A percentile compares a stretch with the other conserved stretches of the same genome.
These are phyloP conservation scores for Coemansia sp. DNA, from an alignment of 192 early-diverging fungal species.

Conservation along the genomic window DNA sequence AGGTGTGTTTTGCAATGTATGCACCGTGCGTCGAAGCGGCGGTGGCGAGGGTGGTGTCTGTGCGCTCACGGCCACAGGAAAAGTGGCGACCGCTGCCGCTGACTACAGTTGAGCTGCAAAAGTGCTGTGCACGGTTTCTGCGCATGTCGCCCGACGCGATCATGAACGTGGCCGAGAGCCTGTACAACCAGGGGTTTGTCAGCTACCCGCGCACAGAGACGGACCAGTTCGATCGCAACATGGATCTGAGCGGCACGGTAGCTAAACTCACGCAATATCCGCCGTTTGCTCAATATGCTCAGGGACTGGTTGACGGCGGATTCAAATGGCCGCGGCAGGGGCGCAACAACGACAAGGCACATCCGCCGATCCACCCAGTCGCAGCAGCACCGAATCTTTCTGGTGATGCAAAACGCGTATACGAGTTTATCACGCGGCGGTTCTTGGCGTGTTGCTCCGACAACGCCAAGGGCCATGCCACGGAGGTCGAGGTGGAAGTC, in stretches of 20 bases:
- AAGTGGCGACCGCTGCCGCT: slow-evolving; percentile 92
- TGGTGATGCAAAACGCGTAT: slow-evolving; percentile 69
- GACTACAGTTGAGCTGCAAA: slow-evolving; percentile 93
- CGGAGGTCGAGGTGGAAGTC: slow-evolving; percentile 65
- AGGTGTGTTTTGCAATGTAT: slow-evolving; percentile 64
- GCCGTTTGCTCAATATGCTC: slow-evolving; percentile 43
- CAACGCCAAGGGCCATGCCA: slow-evolving; percentile 83
- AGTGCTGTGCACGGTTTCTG: slow-evolving; percentile 66
- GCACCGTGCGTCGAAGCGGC: slow-evolving; percentile 65
- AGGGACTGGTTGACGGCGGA: slow-evolving; percentile 60
- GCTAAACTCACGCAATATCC: slow-evolving; percentile 57
- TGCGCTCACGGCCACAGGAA: slow-evolving; percentile 60
- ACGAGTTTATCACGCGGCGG: slow-evolving; percentile 81
- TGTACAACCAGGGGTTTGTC: slow-evolving; percentile 86
- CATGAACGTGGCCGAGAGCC: slow-evolving; percentile 81
- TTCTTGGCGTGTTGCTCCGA: slow-evolving; percentile 92
- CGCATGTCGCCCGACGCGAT: slow-evolving; percentile 71
- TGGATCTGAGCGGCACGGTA: slow-evolving; percentile 65
- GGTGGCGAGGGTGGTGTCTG: slow-evolving; percentile 56
- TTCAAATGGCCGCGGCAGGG: slow-evolving; percentile 77
- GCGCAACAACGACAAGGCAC: slow-evolving; percentile 88
- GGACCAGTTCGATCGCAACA: slow-evolving; percentile 75
- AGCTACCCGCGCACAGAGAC: slow-evolving; percentile 98
- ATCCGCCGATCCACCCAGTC: slow-evolving; percentile 96
- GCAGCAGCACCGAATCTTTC: slow-evolving; percentile 51